phyloP scores from a whole-genome alignment of 2,329 filamentous ascomycete species.

The Coniochaeta sp. region DNA sequence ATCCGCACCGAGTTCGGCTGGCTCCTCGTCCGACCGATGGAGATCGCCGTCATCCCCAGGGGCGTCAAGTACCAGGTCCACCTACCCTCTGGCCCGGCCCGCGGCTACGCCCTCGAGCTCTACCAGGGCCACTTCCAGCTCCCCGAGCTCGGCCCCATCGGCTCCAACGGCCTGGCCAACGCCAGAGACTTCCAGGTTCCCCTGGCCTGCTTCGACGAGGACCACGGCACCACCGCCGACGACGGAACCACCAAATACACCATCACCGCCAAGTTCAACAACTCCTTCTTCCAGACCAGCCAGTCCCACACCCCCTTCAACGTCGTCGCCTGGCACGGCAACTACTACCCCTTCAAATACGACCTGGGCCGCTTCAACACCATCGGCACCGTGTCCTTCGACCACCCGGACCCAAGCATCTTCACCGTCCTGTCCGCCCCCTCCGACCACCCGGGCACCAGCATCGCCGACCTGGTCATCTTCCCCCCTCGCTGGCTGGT shows the following conservation, averaged over 20 bases:
- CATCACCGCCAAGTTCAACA: conserved; percentile 59
- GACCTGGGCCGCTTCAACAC: conserved; percentile 71
- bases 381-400: conserved; percentile 64
- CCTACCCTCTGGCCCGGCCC: conserved; percentile 52
- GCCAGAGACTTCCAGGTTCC: conserved; percentile 69
- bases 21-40: conserved; percentile 67
- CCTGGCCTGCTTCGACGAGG: conserved; percentile 59
- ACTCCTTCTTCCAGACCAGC: conserved; percentile 54
- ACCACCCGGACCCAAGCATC: conserved; percentile 73
- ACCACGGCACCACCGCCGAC: conserved; percentile 31
- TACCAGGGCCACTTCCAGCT: conserved; percentile 66
- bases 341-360: conserved; percentile 76
- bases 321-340: conserved; percentile 74
- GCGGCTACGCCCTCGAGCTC: conserved; percentile 70
- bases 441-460: conserved; percentile 52
- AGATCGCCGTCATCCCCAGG: conserved; percentile 69
- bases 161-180: conserved; percentile 68
- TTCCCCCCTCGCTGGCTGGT: conserved; percentile 68
- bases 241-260: conserved; percentile 30
- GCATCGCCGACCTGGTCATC: conserved; percentile 64
- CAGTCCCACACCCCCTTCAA: conserved; percentile 71
- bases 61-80: conserved; percentile 67
- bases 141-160: conserved; percentile 66
- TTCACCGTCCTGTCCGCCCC: conserved; percentile 64
- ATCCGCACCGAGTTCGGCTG: conserved; percentile 71